These are phyloP conservation scores for Penicillium riverlandense DNA, from an alignment of 495 filamentous ascomycete species.

Conservation along the genomic window DNA sequence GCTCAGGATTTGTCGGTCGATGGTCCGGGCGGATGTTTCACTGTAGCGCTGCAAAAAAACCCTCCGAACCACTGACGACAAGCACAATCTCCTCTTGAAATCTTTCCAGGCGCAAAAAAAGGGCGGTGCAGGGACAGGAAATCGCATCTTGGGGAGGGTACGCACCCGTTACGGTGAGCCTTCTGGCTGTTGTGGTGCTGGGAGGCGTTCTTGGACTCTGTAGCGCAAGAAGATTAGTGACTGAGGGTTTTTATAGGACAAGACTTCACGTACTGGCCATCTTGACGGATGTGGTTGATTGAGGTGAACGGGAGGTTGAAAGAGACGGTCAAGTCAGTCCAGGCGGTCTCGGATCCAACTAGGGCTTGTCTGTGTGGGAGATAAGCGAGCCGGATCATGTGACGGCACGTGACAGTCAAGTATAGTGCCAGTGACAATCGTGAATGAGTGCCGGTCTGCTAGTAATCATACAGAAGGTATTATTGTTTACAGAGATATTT, in stretches of 20 bases:
- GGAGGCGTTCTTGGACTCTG: constrained; percentile 98
- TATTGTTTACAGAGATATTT: too few species aligned
- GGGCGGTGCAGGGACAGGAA: too few species aligned
- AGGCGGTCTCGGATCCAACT: constrained; percentile 23
- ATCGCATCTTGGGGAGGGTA: constrained; percentile 8
- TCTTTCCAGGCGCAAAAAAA: too few species aligned
- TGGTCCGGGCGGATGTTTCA: too few species aligned
- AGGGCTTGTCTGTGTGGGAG: constrained; percentile 41
- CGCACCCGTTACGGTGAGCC: constrained; percentile 96
- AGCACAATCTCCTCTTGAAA: too few species aligned
- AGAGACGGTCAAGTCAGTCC: constrained; percentile 15
- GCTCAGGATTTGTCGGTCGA: too few species aligned
- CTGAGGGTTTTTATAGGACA: background rate
- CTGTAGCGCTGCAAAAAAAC: too few species aligned
- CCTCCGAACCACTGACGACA: too few species aligned
- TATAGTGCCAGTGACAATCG: too few species aligned
- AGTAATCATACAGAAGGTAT: too few species aligned
- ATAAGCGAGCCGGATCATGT: background rate
- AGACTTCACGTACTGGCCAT: constrained; percentile 41
- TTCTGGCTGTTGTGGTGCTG: constrained; percentile 97
- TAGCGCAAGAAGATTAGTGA: constrained; percentile 2
- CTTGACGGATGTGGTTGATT: constrained; percentile 40
- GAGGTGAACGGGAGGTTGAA: constrained; percentile 24
- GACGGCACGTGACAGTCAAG: too few species aligned
- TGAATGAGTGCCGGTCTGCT: too few species aligned